Evolutionary conservation across 2,329 filamentous ascomycete species (phyloP).

Genomic region (Nannizziopsis barbatae): DNA sequence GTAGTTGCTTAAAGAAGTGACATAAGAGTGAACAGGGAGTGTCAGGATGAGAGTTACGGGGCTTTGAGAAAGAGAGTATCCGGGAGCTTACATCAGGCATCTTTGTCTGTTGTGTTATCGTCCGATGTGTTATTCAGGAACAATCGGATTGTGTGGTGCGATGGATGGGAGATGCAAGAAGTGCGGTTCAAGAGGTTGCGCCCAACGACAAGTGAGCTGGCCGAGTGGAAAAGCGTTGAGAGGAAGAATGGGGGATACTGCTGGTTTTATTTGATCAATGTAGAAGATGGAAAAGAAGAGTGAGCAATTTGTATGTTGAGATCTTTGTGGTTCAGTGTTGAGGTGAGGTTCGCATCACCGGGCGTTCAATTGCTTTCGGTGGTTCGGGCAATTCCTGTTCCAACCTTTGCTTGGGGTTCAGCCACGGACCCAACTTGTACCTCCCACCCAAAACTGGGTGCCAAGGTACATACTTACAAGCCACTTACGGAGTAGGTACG

Average conservation of each 20-base stretch:
- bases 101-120: constrained; percentile 17
- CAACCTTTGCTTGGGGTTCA: not conserved
- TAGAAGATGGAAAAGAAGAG: no score
- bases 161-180: no score
- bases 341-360: no score
- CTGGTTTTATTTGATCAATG: no score
- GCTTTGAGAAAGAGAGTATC: not conserved
- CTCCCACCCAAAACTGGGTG: not conserved
- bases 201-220: no score
- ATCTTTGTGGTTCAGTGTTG: no score
- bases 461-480: not conserved
- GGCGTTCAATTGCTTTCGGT: not conserved
- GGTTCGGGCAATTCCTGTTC: not conserved
- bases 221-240: no score
- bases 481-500: not conserved
- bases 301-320: no score
- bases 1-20: not conserved
- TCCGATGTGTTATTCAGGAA: not conserved
- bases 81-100: constrained; percentile 38
- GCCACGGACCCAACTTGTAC: not conserved
- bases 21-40: constrained; percentile 1
- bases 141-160: not conserved
- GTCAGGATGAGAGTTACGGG: not conserved
- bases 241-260: no score
- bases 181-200: no score